These are phyloP conservation scores for Penicillium malachiteum DNA, from an alignment of 495 filamentous ascomycete genomes.

Conservation along the genomic window DNA sequence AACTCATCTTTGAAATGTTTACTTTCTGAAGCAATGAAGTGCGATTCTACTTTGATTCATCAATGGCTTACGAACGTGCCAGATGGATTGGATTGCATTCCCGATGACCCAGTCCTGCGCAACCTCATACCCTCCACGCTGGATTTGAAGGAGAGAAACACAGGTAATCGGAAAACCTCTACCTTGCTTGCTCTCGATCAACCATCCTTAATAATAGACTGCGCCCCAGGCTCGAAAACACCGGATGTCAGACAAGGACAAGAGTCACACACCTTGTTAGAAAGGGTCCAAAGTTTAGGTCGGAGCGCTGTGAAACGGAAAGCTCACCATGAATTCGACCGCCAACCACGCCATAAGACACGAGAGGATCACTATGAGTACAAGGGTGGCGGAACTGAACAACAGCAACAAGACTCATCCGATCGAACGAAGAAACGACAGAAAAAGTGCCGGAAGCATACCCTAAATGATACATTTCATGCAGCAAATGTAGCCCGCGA, in stretches of 20 bases:
- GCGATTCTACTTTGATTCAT: constrained; percentile 2
- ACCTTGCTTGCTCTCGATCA: neutral
- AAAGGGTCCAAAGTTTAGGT: neutral
- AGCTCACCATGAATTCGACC: constrained; percentile 46
- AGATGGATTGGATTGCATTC: neutral
- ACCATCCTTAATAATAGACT: neutral
- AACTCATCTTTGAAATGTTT: too few species aligned
- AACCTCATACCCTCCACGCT: neutral
- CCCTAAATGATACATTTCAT: constrained; percentile 61
- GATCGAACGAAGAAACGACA: constrained; percentile 40
- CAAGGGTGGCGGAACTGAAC: constrained; percentile 27
- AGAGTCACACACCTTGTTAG: too few species aligned
- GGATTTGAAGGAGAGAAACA: too few species aligned
- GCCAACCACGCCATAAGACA: constrained; percentile 60
- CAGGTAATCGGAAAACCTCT: neutral
- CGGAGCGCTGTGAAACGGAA: neutral
- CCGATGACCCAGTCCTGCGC: neutral
- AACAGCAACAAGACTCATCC: constrained; percentile 6
- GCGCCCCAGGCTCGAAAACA: too few species aligned
- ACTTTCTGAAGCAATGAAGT: neutral
- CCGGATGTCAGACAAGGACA: neutral
- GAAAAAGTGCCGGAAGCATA: constrained; percentile 38
- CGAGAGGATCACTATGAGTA: constrained; percentile 54
- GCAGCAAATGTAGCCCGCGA: constrained; percentile 61
- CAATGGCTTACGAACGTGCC: constrained; percentile 16